Percentiles rank a stretch among this genome's conserved stretches.
These are phyloP conservation scores for Phytopythium sindhum DNA, from an alignment of 352 stramenopile species.

Conservation along the genomic window DNA sequence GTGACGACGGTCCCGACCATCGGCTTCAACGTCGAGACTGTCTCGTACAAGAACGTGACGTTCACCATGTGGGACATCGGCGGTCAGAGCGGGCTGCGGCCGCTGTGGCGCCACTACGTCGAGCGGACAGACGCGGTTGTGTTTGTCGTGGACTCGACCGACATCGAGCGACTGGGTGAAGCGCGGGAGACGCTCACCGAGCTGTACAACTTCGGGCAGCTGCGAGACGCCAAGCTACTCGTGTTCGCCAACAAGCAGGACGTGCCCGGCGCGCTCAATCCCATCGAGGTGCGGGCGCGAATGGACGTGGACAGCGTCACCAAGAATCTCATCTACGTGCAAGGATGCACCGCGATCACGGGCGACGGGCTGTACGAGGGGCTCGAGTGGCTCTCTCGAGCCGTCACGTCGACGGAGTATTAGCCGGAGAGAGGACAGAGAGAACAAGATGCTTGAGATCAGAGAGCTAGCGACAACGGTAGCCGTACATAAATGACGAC, in stretches of 20 bases:
- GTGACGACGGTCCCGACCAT: slow-evolving; percentile 82
- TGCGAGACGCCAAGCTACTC: slow-evolving; percentile 38
- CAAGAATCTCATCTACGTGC: slow-evolving; percentile 30
- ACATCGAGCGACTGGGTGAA: slow-evolving; percentile 46
- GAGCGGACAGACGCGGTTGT: slow-evolving; percentile 65
- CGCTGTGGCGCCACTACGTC: slow-evolving; percentile 76
- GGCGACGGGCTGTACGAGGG: slow-evolving; percentile 46
- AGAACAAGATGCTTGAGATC: not conserved
- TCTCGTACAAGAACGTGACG: slow-evolving; percentile 64
- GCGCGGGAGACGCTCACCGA: slow-evolving; percentile 37
- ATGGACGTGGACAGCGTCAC: slow-evolving; percentile 35
- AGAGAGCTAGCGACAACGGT: too few relatives aligned
- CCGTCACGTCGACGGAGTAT: slow-evolving; percentile 11
- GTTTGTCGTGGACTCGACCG: slow-evolving; percentile 76
- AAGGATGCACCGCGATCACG: slow-evolving; percentile 23
- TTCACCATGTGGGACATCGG: slow-evolving; percentile 88
- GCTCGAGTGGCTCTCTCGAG: slow-evolving; percentile 44
- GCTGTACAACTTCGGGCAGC: slow-evolving; percentile 40
- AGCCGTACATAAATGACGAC: not conserved
- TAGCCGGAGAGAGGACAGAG: not conserved
- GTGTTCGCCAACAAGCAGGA: slow-evolving; percentile 60
- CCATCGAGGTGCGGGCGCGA: slow-evolving; percentile 25
- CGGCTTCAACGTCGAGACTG: slow-evolving; percentile 84
- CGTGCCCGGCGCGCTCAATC: slow-evolving; percentile 21
- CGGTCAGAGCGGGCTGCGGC: slow-evolving; percentile 32